Evolutionary conservation across 352 stramenopile species (phyloP).

Genomic region (Saprolegnia parasitica): DNA sequence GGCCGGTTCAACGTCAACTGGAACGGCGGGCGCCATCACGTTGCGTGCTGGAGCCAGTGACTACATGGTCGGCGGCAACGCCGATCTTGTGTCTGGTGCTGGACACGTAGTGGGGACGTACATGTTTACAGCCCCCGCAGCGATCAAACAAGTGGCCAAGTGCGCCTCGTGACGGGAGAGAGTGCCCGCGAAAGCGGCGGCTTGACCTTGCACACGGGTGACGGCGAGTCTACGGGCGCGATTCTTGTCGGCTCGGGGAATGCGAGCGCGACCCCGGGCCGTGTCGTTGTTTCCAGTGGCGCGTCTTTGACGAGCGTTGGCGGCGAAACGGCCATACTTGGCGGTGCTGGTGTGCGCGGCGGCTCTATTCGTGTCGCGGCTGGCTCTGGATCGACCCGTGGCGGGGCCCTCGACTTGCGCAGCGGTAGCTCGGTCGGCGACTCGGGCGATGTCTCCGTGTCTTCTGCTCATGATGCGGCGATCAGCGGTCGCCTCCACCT

Average conservation of each 20-base stretch:
- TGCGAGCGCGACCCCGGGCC: background rate
- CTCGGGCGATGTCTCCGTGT: background rate
- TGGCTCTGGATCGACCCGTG: background rate
- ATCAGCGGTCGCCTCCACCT: background rate
- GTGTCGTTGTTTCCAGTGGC: background rate
- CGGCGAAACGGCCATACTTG: background rate
- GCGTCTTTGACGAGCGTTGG: slow-evolving; percentile 1
- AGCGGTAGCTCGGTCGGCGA: background rate
- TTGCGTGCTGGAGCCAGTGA: background rate
- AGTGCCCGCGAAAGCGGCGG: background rate
- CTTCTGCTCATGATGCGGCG: background rate
- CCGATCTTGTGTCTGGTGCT: background rate
- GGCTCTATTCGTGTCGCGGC: background rate
- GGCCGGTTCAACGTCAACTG: background rate
- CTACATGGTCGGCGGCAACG: background rate
- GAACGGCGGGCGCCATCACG: background rate
- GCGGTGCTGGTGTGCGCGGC: slow-evolving; percentile 4
- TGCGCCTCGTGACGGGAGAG: background rate
- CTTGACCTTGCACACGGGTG: slow-evolving; percentile 5
- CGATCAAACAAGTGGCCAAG: background rate
- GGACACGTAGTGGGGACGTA: background rate
- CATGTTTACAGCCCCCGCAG: background rate
- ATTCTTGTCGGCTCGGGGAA: background rate
- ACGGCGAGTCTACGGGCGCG: background rate
- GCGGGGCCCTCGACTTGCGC: background rate